Conservation (phyloP, 192 early-diverging fungal genomes). For the Coemansia nantahalensis region DNA sequence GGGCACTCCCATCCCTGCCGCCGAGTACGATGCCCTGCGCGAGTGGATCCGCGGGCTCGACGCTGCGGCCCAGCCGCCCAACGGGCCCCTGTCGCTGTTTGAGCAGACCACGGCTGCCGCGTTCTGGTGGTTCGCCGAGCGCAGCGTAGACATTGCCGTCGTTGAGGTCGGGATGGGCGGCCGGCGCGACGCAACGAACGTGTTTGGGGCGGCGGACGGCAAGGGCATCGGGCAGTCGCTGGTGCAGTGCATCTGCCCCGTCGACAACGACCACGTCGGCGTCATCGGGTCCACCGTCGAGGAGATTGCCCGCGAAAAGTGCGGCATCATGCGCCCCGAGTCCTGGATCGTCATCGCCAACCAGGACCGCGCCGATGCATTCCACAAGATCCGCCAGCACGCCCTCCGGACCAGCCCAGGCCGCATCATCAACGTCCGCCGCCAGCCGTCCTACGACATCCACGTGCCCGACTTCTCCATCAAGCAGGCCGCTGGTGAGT, state of each 20-base stretch:
- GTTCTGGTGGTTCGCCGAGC: conserved; percentile 58
- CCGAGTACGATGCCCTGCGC: conserved; percentile 44
- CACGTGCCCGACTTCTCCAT: conserved; percentile 38
- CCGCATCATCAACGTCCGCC: conserved; percentile 43
- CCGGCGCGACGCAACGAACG: conserved; percentile 78
- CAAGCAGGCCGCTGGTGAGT: not conserved
- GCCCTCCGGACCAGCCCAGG: conserved; percentile 32
- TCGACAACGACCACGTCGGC: conserved; percentile 74
- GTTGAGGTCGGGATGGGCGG: conserved; percentile 87
- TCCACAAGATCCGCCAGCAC: conserved; percentile 39
- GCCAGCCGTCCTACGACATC: conserved; percentile 34
- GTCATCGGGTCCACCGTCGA: conserved; percentile 66
- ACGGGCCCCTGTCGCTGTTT: conserved; percentile 59
- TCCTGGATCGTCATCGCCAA: conserved; percentile 44
- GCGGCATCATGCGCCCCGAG: conserved; percentile 67
- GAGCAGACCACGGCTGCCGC: conserved; percentile 67
- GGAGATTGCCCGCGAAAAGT: conserved; percentile 74
- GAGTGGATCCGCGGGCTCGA: conserved; percentile 48
- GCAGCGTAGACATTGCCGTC: conserved; percentile 67
- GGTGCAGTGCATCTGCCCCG: conserved; percentile 60
- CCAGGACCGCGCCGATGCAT: conserved; percentile 36
- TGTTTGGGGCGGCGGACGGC: conserved; percentile 53
- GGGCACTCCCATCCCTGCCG: conserved; percentile 42
- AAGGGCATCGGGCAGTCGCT: conserved; percentile 38
- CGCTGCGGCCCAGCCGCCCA: conserved; percentile 12